A percentile compares a stretch with the other conserved stretches of the same genome.
phyloP scores from a whole-genome alignment of 176 grass and related monocot genomes.

The Zoysia japonica region DNA sequence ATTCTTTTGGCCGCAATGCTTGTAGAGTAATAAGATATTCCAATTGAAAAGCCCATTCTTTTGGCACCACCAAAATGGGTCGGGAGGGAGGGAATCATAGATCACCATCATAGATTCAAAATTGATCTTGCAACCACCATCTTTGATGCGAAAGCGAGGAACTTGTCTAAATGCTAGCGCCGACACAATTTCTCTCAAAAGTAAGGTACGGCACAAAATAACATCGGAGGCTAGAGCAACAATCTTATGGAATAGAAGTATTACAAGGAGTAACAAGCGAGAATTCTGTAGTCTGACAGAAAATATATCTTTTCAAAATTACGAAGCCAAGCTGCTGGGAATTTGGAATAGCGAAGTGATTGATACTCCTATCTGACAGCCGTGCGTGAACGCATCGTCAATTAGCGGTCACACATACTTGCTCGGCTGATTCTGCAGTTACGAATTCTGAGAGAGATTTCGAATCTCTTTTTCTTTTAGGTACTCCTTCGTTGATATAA shows the following conservation, averaged over 20 bases:
- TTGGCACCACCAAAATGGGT: neutral
- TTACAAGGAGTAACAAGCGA: too few species aligned
- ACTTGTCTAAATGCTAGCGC: neutral
- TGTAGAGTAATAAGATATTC: neutral
- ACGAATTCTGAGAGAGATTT: conserved; percentile 44
- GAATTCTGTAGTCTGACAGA: neutral
- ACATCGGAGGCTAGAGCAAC: neutral
- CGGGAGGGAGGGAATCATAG: neutral
- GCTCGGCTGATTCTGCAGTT: conserved; percentile 1
- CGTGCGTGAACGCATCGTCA: neutral
- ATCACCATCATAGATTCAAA: neutral
- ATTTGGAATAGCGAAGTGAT: neutral
- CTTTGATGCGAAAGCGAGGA: neutral
- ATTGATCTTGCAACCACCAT: neutral
- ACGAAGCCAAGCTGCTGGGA: neutral
- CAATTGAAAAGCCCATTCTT: neutral
- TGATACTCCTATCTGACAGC: neutral
- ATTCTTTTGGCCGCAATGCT: neutral
- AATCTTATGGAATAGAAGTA: neutral
- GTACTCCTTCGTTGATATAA: too few species aligned
- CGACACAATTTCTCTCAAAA: neutral
- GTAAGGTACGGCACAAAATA: neutral
- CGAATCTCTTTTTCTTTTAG: neutral
- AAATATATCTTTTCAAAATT: neutral
- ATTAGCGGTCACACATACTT: conserved; percentile 4